Base-by-base conservation (phyloP, 139 green algal species). In the Yamagishiella unicocca region DNA sequence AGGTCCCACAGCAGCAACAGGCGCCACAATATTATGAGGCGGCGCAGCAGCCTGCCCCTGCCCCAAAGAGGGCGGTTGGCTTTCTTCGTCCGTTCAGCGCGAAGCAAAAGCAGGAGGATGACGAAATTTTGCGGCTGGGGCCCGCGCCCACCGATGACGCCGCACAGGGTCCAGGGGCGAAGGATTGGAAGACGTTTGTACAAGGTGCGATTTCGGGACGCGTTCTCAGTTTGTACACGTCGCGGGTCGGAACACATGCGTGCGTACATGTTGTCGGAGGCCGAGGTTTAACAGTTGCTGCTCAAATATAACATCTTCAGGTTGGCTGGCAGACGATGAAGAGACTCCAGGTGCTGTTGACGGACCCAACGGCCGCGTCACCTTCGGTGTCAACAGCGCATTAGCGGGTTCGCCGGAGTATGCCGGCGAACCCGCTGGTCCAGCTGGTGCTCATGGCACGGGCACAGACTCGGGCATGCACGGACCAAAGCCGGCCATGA, bases 101-200 rank as follows among this genome's bases (percentile, higher is more conserved):
- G 0, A 55, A 68, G 40, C 40, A 40, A 1, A 82, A 66, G 50
- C 2, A n/a, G 25, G 45, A 64, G 4, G 74, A 82, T 10, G 45
- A 64, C 25, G 74, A 82, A 17, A 31, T 83, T 33, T 25, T 83
- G 35, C 76, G 54, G 2, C 37, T 83, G 9, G 54, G 54, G 12
- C 54, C 50, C 4, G 53, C 35, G 24, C 76, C 24, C 3, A 54
- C 71, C 35, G 35, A 71, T 4, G 54, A 68, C 4, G n/a, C 55
- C 7, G 2, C 31, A 2, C 45, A 71, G 35, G 54, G 2, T 5
- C 76, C 53, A 38, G 76, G 43, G 54, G 78, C 78, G 14, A 85
- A 58, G 38, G 61, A 85, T 38, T 85, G 78, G 78, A 85, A 85
- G 45, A 75, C 58, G 8, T 85, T 85, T 43, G 78, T 85, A 4